These are phyloP conservation scores for Chlamydomonas urium DNA, from an alignment of 139 green algal species.

Conservation along the genomic window DNA sequence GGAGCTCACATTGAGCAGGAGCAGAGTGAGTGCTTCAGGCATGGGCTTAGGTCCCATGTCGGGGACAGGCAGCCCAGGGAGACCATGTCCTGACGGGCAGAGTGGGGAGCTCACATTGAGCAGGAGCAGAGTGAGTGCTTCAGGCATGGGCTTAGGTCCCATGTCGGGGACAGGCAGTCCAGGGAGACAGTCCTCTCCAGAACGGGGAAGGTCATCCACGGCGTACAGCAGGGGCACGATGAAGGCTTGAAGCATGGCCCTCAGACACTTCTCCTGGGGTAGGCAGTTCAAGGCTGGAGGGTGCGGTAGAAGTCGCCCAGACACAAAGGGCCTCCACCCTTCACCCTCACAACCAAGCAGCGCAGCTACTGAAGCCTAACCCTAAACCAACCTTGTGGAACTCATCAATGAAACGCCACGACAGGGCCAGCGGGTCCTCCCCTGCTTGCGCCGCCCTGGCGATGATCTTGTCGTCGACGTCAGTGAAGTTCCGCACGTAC, in stretches of 20 bases:
- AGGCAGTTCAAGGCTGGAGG: too few relatives aligned
- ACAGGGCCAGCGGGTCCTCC: conserved; percentile 68
- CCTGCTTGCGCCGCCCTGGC: conserved; percentile 64
- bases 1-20: too few relatives aligned
- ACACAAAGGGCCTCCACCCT: too few relatives aligned
- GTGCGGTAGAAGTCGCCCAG: too few relatives aligned
- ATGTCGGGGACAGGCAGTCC: conserved; percentile 75
- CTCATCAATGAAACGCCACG: conserved; percentile 80
- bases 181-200: conserved; percentile 85
- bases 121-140: too few relatives aligned
- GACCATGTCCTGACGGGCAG: conserved; percentile 90
- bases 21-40: too few relatives aligned
- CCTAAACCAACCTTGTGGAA: conserved; percentile 75
- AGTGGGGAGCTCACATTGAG: too few relatives aligned
- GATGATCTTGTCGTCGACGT: conserved; percentile 98
- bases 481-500: conserved; percentile 75
- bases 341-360: too few relatives aligned
- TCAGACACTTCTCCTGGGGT: conserved; percentile 82
- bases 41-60: conserved; percentile 82
- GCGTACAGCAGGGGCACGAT: too few relatives aligned
- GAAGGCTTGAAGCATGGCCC: too few relatives aligned
- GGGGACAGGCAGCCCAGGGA: conserved; percentile 79
- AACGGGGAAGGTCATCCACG: too few relatives aligned
- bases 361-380: too few relatives aligned
- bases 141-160: conserved; percentile 88